Evolutionary conservation across 306 rosid genomes (phyloP), one percentile per base, ranked within the genome.

Genomic region (Corylus avellana): DNA sequence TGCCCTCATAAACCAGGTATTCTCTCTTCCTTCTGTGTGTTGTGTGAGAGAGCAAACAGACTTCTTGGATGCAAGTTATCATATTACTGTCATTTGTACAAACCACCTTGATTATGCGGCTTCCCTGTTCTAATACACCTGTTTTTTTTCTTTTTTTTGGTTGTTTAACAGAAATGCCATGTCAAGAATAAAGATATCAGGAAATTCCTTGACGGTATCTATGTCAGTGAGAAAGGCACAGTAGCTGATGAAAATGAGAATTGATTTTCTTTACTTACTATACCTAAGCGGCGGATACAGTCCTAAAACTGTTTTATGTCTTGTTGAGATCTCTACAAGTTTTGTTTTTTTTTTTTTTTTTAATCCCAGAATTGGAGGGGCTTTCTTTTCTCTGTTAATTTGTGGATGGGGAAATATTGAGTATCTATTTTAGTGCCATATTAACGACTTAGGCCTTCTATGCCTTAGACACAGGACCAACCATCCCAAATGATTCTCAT

Each of bases 171-270:
- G 96, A 92, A 92, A 92, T 92, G 97, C 61, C 92, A 89, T 77
- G 97, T 92, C 11, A 91, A 92, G 74, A 92, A 92, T 17, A 92
- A 92, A 81, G 97, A 93, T 88, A 91, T 93, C 74, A 57, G 97
- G 81, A 93, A 93, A 88, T 93, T 93, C 27, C 92, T 93, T 75
- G 96, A 93, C 32, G 94, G 97, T 74, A 89, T 93, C 70, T 93
- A 93, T 70, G 97, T 93, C 2, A 91, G 97, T 9, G 96, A 93
- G 81, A 93, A 68, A 92, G 96, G 89, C 11, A 54, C 87, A 16
- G 82, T 92, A 48, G 1, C 47, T 25, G 75, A 1, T 0, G 92
- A 91, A 7, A 92, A 85, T 16, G 35, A 17, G 35, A 32, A 1
- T 39, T 37, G 14, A 32, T 7, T 64, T 64, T 0, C 17, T 4